Evolutionary conservation across 2,329 filamentous ascomycete species (phyloP), one percentile per base, ranked within the genome.

Genomic region (Ophiostoma populinum): DNA sequence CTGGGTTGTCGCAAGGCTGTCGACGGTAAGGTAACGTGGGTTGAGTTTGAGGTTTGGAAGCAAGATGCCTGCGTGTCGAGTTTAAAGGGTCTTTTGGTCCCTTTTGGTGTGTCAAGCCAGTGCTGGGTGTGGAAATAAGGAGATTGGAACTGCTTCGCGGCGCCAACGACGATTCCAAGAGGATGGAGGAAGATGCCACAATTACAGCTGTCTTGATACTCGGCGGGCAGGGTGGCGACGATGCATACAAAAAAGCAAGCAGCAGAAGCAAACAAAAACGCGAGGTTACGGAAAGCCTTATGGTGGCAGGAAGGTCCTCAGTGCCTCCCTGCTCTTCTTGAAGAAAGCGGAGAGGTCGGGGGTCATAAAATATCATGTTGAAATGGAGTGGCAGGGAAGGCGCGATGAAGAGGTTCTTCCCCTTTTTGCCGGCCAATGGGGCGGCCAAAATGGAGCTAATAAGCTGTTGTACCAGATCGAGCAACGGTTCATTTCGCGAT

Each of bases 401-500:
- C 24, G 13, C 29, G 20, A 36, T 20, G 18, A 33, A 35, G 37
- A 39, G 30, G 37, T 39, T 31, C 21, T 40, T 36, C 30, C 31
- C 30, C 25, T 27, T 24, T 22, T 32, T 31, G 15, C 17, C 27
- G 29, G 24, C 37, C 34, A 39, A 39, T 36, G 36, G 37, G 37
- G 30, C 30, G 26, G 29, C 19, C 30, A n/a, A 15, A 34, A 40
- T 34, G 31, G 33, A 32, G 37, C 37, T 35, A 35, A 38, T 34
- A 16, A 26, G 21, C 19, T 20, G 21, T 17, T 29, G 21, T 19
- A 16, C 37, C 25, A 30, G 34, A 33, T 13, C 25, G 24, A 34
- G 25, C 33, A 34, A 36, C 30, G 36, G 37, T 34, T 39, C 37
- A 39, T 39, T 39, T 39, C 28, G 35, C 17, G 22, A 32, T 35